Conservation (phyloP, 441 rosid species). For the Euphorbia corollata region DNA sequence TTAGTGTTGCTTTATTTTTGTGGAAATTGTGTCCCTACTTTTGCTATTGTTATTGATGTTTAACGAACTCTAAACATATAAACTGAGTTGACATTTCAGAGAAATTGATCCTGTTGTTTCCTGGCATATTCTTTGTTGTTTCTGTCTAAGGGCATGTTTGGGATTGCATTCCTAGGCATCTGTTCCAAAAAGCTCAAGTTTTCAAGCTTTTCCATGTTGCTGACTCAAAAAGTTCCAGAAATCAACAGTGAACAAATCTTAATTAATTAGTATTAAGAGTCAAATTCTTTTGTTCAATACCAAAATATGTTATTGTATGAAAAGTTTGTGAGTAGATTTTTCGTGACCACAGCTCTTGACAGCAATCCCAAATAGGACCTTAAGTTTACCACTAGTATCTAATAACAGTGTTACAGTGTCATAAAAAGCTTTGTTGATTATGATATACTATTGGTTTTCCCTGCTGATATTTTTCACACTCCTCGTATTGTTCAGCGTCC, state of each 20-base stretch:
- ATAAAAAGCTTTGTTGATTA: neutral
- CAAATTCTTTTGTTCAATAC: too few relatives aligned
- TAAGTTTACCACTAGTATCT: neutral
- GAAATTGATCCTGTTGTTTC: neutral
- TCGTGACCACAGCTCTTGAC: too few relatives aligned
- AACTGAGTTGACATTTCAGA: neutral
- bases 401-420: neutral
- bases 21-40: neutral
- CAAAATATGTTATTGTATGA: too few relatives aligned
- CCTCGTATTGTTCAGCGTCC: slow-evolving; percentile 59
- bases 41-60: neutral
- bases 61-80: neutral
- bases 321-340: too few relatives aligned
- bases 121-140: neutral
- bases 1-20: slow-evolving; percentile 24
- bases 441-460: neutral
- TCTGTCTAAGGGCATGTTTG: neutral
- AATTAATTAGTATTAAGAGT: too few relatives aligned
- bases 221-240: too few relatives aligned
- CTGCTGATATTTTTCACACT: neutral
- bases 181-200: too few relatives aligned
- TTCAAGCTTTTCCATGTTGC: too few relatives aligned
- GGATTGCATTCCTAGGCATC: too few relatives aligned
- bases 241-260: too few relatives aligned
- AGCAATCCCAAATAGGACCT: too few relatives aligned